Conservation (phyloP, 768 basidiomycete genomes). For the Nidularia pulvinata region DNA sequence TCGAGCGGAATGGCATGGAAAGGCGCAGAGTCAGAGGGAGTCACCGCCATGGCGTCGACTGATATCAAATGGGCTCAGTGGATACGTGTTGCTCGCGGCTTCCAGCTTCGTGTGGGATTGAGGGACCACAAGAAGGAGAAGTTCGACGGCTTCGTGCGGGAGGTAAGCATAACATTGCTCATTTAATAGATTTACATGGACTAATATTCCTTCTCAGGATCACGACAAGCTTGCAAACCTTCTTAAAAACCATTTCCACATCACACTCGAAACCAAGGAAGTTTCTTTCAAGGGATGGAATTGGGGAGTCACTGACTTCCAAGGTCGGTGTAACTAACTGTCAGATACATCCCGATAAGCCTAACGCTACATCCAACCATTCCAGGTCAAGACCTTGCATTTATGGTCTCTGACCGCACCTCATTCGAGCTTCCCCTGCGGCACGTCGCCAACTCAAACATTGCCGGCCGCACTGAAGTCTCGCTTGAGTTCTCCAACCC, state of each 20-base stretch:
- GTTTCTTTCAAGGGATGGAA: constrained; percentile 96
- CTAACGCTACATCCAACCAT: not conserved
- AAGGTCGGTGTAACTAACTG: constrained; percentile 53
- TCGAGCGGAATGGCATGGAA: constrained; percentile 95
- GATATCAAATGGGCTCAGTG: constrained; percentile 92
- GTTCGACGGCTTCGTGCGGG: constrained; percentile 94
- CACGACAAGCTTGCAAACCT: constrained; percentile 82
- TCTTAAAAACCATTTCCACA: constrained; percentile 85
- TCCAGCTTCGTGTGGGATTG: constrained; percentile 85
- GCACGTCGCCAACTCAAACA: constrained; percentile 95
- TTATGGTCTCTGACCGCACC: constrained; percentile 84
- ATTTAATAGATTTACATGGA: not conserved
- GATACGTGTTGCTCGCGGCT: constrained; percentile 90
- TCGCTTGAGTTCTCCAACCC: constrained; percentile 87
- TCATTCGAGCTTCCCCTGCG: constrained; percentile 89
- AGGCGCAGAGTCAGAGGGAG: constrained; percentile 63
- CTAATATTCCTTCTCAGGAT: constrained; percentile 53
- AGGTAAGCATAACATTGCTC: constrained; percentile 44
- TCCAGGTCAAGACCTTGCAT: constrained; percentile 88
- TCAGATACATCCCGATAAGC: not conserved
- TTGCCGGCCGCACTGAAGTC: constrained; percentile 97
- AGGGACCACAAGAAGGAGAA: constrained; percentile 75
- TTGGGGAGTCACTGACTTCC: constrained; percentile 95
- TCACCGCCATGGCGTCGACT: constrained; percentile 59
- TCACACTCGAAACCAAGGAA: constrained; percentile 86